A percentile compares a stretch with the other conserved stretches of the same genome.
Conservation (phyloP, 345 rosid species). For the Sonneratia alba region DNA sequence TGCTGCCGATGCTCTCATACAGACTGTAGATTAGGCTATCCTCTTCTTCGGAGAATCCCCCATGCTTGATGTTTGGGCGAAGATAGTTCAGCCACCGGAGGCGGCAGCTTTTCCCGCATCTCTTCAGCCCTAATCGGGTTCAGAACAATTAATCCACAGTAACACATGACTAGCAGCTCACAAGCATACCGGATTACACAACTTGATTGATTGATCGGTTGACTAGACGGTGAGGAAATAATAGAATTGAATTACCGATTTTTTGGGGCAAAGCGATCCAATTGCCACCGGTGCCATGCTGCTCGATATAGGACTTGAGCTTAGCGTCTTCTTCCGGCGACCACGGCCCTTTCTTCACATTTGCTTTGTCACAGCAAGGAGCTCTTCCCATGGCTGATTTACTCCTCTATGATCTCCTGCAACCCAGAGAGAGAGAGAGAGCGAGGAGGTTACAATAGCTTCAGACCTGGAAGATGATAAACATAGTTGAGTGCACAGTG, state of each 20-base stretch:
- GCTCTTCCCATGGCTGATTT: slow-evolving; percentile 57
- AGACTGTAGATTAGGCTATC: slow-evolving; percentile 51
- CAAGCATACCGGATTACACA: not conserved
- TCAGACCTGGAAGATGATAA: slow-evolving; percentile 6
- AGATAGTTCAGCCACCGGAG: slow-evolving; percentile 69
- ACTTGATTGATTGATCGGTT: not conserved
- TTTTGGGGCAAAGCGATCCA: slow-evolving; percentile 80
- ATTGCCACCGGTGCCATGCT: slow-evolving; percentile 64
- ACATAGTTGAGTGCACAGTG: slow-evolving; percentile 3
- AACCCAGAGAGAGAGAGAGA: slow-evolving; percentile 5
- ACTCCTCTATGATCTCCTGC: not conserved
- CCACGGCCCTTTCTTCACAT: slow-evolving; percentile 87
- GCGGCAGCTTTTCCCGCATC: slow-evolving; percentile 77
- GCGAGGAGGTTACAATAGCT: slow-evolving; percentile 13
- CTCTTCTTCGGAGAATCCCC: slow-evolving; percentile 66
- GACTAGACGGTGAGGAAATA: not conserved
- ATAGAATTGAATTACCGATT: slow-evolving; percentile 35
- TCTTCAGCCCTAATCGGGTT: slow-evolving; percentile 42
- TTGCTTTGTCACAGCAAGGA: slow-evolving; percentile 85
- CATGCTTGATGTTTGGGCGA: slow-evolving; percentile 58
- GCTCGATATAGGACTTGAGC: slow-evolving; percentile 57
- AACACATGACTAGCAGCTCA: not conserved
- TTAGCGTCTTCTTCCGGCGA: slow-evolving; percentile 77
- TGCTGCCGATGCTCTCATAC: slow-evolving; percentile 57
- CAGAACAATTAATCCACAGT: not conserved